Evolutionary conservation across 1,284 basidiomycete genomes (phyloP).

Genomic region (Sporisorium exsertum): DNA sequence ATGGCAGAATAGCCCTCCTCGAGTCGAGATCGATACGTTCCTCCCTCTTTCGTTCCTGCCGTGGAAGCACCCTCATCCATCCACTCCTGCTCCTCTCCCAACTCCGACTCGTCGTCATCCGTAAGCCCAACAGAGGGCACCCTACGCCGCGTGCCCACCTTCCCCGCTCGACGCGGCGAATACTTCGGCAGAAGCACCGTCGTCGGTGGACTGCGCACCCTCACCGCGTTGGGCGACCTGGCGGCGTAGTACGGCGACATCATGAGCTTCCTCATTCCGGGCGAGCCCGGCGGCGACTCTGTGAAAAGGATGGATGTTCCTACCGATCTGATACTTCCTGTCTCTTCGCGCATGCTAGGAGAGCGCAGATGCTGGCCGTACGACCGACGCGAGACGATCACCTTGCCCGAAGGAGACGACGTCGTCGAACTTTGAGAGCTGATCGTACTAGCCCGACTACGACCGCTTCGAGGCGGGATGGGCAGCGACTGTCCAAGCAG

Average conservation of each 20-base stretch:
- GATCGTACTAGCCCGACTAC: conserved; percentile 46
- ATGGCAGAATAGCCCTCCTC: conserved; percentile 9
- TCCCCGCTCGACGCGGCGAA: conserved; percentile 13
- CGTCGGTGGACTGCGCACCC: conserved; percentile 25
- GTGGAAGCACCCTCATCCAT: conserved; percentile 22
- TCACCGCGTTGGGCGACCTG: conserved; percentile 9
- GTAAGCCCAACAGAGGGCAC: conserved; percentile 17
- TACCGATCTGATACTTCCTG: conserved; percentile 35
- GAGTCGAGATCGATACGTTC: conserved; percentile 6
- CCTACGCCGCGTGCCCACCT: neutral
- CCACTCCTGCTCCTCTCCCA: conserved; percentile 31
- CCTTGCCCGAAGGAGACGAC: conserved; percentile 37
- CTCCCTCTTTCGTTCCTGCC: neutral
- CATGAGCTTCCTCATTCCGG: conserved; percentile 29
- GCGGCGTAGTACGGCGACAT: conserved; percentile 21
- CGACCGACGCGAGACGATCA: conserved; percentile 45
- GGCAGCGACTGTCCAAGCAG: conserved; percentile 39
- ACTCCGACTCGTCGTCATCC: conserved; percentile 16
- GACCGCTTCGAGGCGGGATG: conserved; percentile 37
- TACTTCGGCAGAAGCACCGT: conserved; percentile 22
- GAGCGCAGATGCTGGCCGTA: conserved; percentile 32
- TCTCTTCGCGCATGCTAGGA: conserved; percentile 17
- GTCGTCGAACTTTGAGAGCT: conserved; percentile 43
- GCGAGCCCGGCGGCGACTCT: conserved; percentile 22
- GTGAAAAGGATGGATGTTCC: conserved; percentile 44